Evolutionary conservation across 1,284 basidiomycete species (phyloP), one percentile per base, ranked within the genome.

Genomic region (Irpex sp.): DNA sequence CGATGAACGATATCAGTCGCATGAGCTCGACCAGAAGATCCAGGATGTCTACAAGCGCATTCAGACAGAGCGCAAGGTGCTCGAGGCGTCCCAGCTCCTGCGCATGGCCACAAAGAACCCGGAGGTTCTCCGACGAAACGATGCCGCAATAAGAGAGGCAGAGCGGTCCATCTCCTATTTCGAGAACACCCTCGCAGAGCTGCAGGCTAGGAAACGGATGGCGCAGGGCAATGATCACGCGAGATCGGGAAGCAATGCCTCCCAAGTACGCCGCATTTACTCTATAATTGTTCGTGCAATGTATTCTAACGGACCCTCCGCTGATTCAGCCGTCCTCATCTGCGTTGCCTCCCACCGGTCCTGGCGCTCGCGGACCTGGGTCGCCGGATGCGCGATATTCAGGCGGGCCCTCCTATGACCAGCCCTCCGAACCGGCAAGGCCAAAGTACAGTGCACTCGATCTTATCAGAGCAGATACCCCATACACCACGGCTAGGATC

Each of bases 381-480:
- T 78, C 81, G 60, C 78, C 81, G 49, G 83, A 83, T 64, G 69
- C 73, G 64, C 75, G 72, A 54, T 74, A 74, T 62, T 62, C 64
- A 8, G 71, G 62, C 63, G 73, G 64, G 64, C 74, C 75, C 65
- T 76, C 79, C 62, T 73, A 74, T 64, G 78, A 79, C 63, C 79
- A 81, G 66, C 66, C 68, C 66, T 68, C 72, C 64, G 74, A 76
- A n/a, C 64, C 69, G 64, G 76, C 81, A 61, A 85, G 84, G 73
- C 78, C 79, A 67, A 92, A 89, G 75, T 88, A 88, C 74, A 85
- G 86, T 67, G 92, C 92, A 72, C 82, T 94, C 64, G 97, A 99
- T 82, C 82, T 99, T 68, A 93, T 98, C 78, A 97, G 97, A 77
- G 96, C 96, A 69, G 97, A 99, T 78, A 97, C 96, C 47, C 97